Conservation (phyloP, 2,329 filamentous ascomycete genomes). For the Colletotrichum sp. region DNA sequence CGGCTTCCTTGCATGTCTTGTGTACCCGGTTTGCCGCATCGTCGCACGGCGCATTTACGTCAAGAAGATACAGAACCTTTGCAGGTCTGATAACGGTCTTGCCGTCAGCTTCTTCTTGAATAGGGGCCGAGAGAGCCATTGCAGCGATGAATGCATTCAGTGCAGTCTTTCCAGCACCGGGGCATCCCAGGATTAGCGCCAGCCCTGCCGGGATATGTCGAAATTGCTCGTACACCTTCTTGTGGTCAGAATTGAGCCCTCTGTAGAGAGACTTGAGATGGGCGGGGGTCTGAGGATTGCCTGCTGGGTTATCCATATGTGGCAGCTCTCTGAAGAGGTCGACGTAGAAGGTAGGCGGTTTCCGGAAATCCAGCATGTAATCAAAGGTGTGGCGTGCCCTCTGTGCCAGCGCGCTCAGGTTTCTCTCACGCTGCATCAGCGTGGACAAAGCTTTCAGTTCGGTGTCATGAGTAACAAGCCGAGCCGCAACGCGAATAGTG, state of each 20-base stretch:
- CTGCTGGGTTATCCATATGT: conserved; percentile 6
- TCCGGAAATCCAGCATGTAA: conserved; percentile 12
- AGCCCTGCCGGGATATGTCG: conserved; percentile 44
- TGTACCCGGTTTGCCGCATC: conserved; percentile 49
- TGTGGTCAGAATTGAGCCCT: conserved; percentile 42
- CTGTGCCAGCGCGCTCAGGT: not conserved
- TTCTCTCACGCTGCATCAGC: not conserved
- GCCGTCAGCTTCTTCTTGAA: not conserved
- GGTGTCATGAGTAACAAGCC: conserved; percentile 4
- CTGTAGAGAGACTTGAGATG: not conserved
- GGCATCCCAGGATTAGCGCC: conserved; percentile 50
- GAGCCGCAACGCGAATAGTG: not conserved
- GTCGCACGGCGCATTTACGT: conserved; percentile 53
- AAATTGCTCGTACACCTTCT: conserved; percentile 37
- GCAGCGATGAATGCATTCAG: conserved; percentile 49
- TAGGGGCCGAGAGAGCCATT: conserved; percentile 29
- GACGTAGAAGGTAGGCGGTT: not conserved
- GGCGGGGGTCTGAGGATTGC: not conserved
- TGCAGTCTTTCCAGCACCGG: conserved; percentile 53
- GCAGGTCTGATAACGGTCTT: conserved; percentile 18
- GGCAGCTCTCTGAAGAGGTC: conserved; percentile 12
- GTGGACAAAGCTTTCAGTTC: conserved; percentile 1
- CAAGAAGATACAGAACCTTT: conserved; percentile 48
- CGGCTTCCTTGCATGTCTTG: conserved; percentile 38
- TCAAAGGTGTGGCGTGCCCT: not conserved